phyloP scores from a whole-genome alignment of 257 asterid species.

The Solanum arcanum region DNA sequence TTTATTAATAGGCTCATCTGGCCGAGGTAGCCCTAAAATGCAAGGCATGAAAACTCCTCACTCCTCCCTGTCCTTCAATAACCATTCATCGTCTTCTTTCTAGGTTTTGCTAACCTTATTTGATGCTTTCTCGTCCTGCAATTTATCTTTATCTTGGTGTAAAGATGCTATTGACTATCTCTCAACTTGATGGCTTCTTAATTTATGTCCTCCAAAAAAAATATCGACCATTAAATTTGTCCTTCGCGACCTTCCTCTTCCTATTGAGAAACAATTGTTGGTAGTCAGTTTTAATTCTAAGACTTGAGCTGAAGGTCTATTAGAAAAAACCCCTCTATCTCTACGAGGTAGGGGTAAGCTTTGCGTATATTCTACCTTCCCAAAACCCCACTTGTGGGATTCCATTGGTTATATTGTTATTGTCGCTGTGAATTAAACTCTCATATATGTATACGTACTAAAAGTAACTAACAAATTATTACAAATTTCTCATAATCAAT shows the following conservation, averaged over 20 bases:
- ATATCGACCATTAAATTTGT: neutral
- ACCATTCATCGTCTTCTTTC: neutral
- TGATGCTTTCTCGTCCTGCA: neutral
- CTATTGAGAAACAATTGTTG: neutral
- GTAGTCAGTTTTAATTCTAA: neutral
- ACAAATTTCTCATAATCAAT: neutral
- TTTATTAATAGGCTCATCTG: neutral
- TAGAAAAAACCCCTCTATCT: neutral
- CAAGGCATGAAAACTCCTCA: neutral
- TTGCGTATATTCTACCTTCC: neutral
- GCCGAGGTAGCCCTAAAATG: neutral
- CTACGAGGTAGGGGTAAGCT: neutral
- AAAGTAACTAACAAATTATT: neutral
- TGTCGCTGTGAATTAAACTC: neutral
- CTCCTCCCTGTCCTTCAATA: neutral
- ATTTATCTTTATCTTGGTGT: neutral
- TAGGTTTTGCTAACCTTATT: neutral
- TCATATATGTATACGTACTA: neutral
- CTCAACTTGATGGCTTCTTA: neutral
- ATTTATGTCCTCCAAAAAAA: neutral
- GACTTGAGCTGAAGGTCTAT: neutral
- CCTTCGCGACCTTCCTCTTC: neutral
- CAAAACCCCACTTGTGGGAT: neutral
- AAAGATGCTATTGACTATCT: neutral
- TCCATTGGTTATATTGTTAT: neutral